Evolutionary conservation across 2,329 filamentous ascomycete genomes (phyloP), one percentile per base, ranked within the genome.

Genomic region (Calonectria montana): DNA sequence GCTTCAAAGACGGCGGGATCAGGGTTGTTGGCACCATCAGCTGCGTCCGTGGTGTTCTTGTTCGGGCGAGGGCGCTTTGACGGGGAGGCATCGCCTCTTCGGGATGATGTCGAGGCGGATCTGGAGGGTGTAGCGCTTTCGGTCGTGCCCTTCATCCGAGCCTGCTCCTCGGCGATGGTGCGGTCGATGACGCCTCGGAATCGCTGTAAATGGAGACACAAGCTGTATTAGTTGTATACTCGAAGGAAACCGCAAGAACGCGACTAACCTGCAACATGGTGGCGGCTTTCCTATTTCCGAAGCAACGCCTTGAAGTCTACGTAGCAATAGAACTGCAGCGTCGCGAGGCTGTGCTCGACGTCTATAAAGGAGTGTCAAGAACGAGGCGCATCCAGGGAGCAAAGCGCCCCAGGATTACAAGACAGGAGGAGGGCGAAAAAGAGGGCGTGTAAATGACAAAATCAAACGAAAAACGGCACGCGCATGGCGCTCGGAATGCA

Each of bases 161-260:
- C 94, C 84, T 97, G 94, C 85, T 98, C 96, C 85, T 98, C 95
- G 79, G 95, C 94, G 80, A 98, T 97, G 79, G 93, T 93, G 79
- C 92, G 92, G 82, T 97, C 94, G 82, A 97, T 95, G 71, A 93
- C 94, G 79, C 93, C 94, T 86, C 94, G 94, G 78, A 97, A 87
- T 87, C 94, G 91, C 94, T 97, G 37, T 48, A 48, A 18, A 27
- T 2, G 37, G 23, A 27, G 37, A 41, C 23, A 67, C n/a, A 31
- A 57, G 25, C 27, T 23, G 23, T 13, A 29, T 70, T 59, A 70
- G 64, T 35, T 57, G 16, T 9, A 18, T 23, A 9, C 13, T 23
- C 16, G 4, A 18, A 23, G 13, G 41, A 25, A 18, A 10, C n/a
- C n/a, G 18, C 10, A 47, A 29, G 27, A 21, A 21, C 16, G 27